Conservation (phyloP, 495 filamentous ascomycete genomes). For the Pseudevernia furfuracea region DNA sequence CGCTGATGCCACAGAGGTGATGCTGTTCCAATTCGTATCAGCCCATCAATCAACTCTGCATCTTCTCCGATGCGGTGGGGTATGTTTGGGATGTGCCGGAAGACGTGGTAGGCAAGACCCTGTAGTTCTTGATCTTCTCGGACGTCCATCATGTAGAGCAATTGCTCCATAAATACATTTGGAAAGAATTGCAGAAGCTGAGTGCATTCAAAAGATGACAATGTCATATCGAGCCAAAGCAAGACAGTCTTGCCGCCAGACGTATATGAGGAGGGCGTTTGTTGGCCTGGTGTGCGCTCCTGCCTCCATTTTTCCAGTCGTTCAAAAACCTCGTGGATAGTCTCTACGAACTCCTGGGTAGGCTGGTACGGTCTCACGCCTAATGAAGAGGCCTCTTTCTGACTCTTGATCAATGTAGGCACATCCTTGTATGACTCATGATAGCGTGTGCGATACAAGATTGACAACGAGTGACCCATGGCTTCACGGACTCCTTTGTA, state of each 20-base stretch:
- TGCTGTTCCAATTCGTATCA: conserved; percentile 82
- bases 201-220: conserved; percentile 87
- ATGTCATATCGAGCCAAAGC: conserved; percentile 85
- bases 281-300: conserved; percentile 77
- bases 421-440: conserved; percentile 87
- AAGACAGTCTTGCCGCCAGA: conserved; percentile 93
- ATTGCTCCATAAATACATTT: conserved; percentile 75
- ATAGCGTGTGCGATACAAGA: conserved; percentile 80
- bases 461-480: conserved; percentile 81
- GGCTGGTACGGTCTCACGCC: conserved; percentile 79
- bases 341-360: conserved; percentile 61
- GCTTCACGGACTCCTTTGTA: conserved; percentile 96
- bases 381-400: conserved; percentile 72
- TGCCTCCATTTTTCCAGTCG: conserved; percentile 82
- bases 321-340: conserved; percentile 67
- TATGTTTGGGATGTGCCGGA: conserved; percentile 92
- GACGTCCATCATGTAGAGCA: conserved; percentile 99
- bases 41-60: conserved; percentile 68
- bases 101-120: conserved; percentile 91
- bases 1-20: conserved; percentile 94
- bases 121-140: conserved; percentile 97
- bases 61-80: conserved; percentile 84
- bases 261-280: conserved; percentile 90
- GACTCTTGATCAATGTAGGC: conserved; percentile 60
- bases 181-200: conserved; percentile 89